Conservation (phyloP, 495 filamentous ascomycete species). For the Cercophora newfieldiana region DNA sequence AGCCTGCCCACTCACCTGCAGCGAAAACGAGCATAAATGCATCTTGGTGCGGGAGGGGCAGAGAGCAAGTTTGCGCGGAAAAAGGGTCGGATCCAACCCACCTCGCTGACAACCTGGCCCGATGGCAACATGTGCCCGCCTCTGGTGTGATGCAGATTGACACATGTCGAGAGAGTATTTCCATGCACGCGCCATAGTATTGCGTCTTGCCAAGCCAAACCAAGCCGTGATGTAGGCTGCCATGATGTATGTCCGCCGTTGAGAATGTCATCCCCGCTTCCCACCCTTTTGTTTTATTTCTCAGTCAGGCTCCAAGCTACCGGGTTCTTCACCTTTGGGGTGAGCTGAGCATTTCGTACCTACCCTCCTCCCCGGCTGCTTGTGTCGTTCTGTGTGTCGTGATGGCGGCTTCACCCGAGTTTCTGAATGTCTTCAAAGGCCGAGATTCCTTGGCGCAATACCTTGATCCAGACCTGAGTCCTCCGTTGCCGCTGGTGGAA, state of each 20-base stretch:
- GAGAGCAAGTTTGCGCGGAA: conserved; percentile 9
- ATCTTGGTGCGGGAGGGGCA: background rate
- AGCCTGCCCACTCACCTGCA: background rate
- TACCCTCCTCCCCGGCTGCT: too few species aligned
- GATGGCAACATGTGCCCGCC: background rate
- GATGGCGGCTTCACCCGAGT: conserved; percentile 33
- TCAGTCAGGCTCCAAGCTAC: too few species aligned
- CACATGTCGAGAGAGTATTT: background rate
- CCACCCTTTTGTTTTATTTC: background rate
- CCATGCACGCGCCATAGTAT: background rate
- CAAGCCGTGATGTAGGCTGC: too few species aligned
- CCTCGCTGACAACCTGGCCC: background rate
- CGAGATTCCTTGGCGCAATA: conserved; percentile 54
- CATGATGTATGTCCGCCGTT: background rate
- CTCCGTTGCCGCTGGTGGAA: conserved; percentile 61
- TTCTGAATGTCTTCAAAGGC: conserved; percentile 58
- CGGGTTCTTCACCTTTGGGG: background rate
- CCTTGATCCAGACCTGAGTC: conserved; percentile 57
- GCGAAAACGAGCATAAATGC: background rate
- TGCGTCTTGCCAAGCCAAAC: background rate
- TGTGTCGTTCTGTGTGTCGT: background rate
- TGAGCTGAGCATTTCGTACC: too few species aligned
- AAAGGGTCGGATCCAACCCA: background rate
- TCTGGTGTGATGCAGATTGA: background rate
- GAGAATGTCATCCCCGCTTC: background rate